Base-by-base conservation (phyloP, 768 basidiomycete species). In the Fomitopsis serialis region DNA sequence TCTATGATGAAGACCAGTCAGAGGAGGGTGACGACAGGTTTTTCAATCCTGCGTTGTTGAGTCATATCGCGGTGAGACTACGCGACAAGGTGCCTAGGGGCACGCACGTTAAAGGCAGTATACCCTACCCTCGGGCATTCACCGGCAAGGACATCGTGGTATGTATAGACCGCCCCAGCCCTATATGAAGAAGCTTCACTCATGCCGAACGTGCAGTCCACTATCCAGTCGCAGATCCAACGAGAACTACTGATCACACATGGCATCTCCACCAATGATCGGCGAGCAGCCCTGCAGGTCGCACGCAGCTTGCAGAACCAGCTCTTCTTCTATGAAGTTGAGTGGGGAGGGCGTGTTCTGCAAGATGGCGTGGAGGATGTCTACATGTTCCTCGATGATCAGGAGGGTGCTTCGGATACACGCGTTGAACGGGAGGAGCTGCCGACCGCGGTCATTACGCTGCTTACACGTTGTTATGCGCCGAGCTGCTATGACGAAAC, bases 61-160 rank as follows among this genome's bases (percentile, higher is more conserved):
- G 85, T 29, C 88, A 99, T 66, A 80, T 97, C 45, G 94, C 93
- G 1, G 86, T 95, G 34, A 85, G 90, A 65, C 70, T 98, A 53
- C 79, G 88, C 52, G 95, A 98, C 70, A 89, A 91, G 65, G 91
- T 98, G 2, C 91, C 89, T 3, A 78, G 90, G 51, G 85, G 84
- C 7, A 83, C 80, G 7, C 95, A 97, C 61, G 88, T 92, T 56
- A 97, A 98, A 72, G 92, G 92, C 7, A 89, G 92, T 52, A 90
- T 98, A 40, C 88, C 90, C 2, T 96, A 96, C 66, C 89, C 87
- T 4, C 76, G 83, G 3, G 88, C 91, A 21, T 98, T 98, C 61
- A 98, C 96, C 2, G 96, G 96, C 6, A 91, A 90, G 63, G 93
- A 98, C 62, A 84, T 96, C 34, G 92, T 98, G 58, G 89, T 94